These are phyloP conservation scores for Ogataea salicorniae DNA, from an alignment of 805 yeast genomes.

Conservation along the genomic window DNA sequence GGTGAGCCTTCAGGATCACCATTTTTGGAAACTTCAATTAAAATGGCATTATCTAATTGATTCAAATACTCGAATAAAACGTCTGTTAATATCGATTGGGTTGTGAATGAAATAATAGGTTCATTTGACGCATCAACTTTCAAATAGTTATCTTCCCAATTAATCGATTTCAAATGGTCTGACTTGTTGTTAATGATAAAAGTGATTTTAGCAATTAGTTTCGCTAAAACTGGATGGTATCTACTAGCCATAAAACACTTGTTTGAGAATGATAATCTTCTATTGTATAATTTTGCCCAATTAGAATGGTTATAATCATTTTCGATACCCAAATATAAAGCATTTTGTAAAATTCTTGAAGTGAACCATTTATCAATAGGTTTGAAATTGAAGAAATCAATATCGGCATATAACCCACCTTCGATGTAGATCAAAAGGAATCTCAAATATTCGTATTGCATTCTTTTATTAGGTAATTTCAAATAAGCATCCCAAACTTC, in stretches of 20 bases:
- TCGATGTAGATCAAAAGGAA: slow-evolving; percentile 41
- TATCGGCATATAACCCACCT: slow-evolving; percentile 55
- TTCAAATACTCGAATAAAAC: slow-evolving; percentile 20
- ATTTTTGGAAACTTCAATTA: slow-evolving; percentile 3
- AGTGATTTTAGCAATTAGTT: slow-evolving; percentile 20
- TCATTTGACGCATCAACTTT: slow-evolving; percentile 15
- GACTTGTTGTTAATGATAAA: slow-evolving; percentile 7
- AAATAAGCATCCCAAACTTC: slow-evolving; percentile 43
- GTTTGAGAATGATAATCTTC: slow-evolving; percentile 18
- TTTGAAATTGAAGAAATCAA: slow-evolving; percentile 44
- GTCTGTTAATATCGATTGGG: slow-evolving; percentile 20
- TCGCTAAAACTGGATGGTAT: slow-evolving; percentile 23
- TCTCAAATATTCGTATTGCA: slow-evolving; percentile 46
- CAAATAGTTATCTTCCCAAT: slow-evolving; percentile 11
- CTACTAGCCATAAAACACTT: slow-evolving; percentile 15
- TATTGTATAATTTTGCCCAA: slow-evolving; percentile 16
- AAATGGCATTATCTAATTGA: slow-evolving; percentile 4
- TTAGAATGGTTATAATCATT: slow-evolving; percentile 16
- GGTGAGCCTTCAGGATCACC: slow-evolving; percentile 1
- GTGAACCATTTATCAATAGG: slow-evolving; percentile 29
- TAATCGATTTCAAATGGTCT: slow-evolving; percentile 1
- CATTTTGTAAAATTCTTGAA: slow-evolving; percentile 5
- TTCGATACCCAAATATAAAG: slow-evolving; percentile 18
- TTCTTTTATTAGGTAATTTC: slow-evolving; percentile 41
- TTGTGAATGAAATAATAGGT: slow-evolving; percentile 18